phyloP scores from a whole-genome alignment of 768 basidiomycete genomes.

The Panellus pusillus region DNA sequence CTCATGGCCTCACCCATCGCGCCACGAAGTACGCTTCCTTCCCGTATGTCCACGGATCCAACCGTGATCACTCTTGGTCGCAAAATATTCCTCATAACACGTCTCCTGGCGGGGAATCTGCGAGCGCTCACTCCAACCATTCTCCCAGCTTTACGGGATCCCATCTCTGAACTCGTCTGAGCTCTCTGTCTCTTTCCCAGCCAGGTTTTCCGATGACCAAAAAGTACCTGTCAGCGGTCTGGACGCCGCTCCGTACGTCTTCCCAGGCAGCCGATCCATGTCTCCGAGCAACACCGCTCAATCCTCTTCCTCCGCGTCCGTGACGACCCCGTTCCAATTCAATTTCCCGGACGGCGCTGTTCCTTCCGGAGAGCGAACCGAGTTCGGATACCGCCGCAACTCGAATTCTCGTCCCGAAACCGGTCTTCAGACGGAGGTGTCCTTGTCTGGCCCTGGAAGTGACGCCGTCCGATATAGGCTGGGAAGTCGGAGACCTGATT shows the following conservation, averaged over 20 bases:
- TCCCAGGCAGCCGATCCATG: constrained; percentile 67
- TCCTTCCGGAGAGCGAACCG: constrained; percentile 52
- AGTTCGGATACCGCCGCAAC: constrained; percentile 67
- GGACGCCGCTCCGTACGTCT: constrained; percentile 58
- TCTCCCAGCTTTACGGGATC: constrained; percentile 60
- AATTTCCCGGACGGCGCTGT: constrained; percentile 56
- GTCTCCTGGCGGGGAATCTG: constrained; percentile 43
- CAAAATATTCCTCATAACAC: constrained; percentile 31
- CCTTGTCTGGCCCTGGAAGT: constrained; percentile 47
- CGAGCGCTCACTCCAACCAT: constrained; percentile 46
- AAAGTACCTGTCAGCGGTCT: constrained; percentile 52
- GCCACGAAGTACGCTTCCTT: constrained; percentile 55
- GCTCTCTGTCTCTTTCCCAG: constrained; percentile 17
- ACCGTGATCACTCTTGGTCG: constrained; percentile 43
- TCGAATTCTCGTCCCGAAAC: constrained; percentile 57
- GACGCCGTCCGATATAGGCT: constrained; percentile 66
- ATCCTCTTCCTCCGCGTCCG: constrained; percentile 61
- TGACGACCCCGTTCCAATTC: constrained; percentile 69
- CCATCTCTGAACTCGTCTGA: constrained; percentile 46
- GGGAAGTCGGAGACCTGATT: constrained; percentile 46
- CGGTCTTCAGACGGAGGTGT: constrained; percentile 72
- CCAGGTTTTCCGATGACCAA: constrained; percentile 55
- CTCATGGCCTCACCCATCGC: constrained; percentile 40
- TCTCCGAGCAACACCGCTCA: constrained; percentile 68
- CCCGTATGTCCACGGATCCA: constrained; percentile 36